phyloP scores from a whole-genome alignment of 2,329 filamentous ascomycete genomes.

The Diplodia intermedia region DNA sequence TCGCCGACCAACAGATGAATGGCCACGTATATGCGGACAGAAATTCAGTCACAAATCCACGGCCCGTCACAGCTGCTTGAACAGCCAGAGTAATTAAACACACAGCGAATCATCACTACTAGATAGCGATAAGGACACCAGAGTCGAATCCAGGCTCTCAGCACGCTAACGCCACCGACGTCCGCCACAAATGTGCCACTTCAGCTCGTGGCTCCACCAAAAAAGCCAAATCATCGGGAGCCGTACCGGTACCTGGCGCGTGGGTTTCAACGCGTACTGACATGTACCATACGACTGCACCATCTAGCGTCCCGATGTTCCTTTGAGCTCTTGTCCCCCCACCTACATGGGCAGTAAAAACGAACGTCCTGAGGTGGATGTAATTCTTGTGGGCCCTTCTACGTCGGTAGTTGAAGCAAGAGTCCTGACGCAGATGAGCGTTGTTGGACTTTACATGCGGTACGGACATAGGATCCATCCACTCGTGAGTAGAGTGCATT shows the following conservation, averaged over 20 bases:
- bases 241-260: neutral
- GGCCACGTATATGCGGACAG: neutral
- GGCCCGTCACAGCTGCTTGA: neutral
- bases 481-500: too few relatives aligned
- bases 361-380: too few relatives aligned
- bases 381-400: too few relatives aligned
- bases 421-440: too few relatives aligned
- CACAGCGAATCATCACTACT: neutral
- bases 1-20: neutral
- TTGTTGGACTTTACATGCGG: too few relatives aligned
- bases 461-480: too few relatives aligned
- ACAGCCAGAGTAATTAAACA: neutral
- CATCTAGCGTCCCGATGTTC: neutral
- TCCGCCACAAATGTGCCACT: neutral
- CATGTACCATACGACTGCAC: neutral
- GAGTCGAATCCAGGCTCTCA: neutral
- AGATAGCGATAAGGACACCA: neutral
- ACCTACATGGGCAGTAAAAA: too few relatives aligned
- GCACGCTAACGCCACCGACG: neutral
- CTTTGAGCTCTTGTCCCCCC: neutral
- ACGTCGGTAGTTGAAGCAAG: too few relatives aligned
- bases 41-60: neutral
- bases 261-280: neutral
- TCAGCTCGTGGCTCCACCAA: neutral
- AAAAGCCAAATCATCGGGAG: neutral